phyloP scores from a whole-genome alignment of 805 yeast genomes.

The Yamadazyma akitaensis region DNA sequence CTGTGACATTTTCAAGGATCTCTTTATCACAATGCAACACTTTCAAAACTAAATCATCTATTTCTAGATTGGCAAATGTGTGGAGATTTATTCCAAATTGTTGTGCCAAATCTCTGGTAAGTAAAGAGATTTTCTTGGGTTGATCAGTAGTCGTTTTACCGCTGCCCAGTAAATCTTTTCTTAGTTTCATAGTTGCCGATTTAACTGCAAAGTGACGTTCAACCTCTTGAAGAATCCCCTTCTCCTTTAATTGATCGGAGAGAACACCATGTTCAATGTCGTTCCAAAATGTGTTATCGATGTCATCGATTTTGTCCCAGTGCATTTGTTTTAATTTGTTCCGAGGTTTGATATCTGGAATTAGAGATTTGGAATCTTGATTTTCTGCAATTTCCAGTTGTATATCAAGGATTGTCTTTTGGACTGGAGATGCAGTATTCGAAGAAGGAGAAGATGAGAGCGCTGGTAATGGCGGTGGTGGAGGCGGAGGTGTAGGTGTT shows the following conservation, averaged over 20 bases:
- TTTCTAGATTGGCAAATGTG: conserved; percentile 59
- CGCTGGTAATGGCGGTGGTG: conserved; percentile 12
- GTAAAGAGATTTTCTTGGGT: conserved; percentile 55
- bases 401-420: neutral
- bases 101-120: conserved; percentile 85
- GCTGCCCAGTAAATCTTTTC: conserved; percentile 24
- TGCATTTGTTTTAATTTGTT: conserved; percentile 88
- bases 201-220: conserved; percentile 87
- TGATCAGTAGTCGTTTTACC: conserved; percentile 1
- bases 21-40: conserved; percentile 75
- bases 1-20: conserved; percentile 63
- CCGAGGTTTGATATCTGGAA: conserved; percentile 50
- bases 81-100: conserved; percentile 94
- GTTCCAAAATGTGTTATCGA: conserved; percentile 86
- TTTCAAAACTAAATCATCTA: conserved; percentile 63
- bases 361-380: conserved; percentile 7
- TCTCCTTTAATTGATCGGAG: conserved; percentile 61
- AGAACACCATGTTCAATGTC: conserved; percentile 55
- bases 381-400: neutral
- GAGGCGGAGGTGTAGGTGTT: conserved; percentile 20
- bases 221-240: conserved; percentile 79
- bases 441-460: conserved; percentile 10
- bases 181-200: conserved; percentile 42
- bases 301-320: conserved; percentile 89
- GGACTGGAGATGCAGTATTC: neutral